Conservation (phyloP, 1,284 basidiomycete species). For the Ustilago xerochloae region DNA sequence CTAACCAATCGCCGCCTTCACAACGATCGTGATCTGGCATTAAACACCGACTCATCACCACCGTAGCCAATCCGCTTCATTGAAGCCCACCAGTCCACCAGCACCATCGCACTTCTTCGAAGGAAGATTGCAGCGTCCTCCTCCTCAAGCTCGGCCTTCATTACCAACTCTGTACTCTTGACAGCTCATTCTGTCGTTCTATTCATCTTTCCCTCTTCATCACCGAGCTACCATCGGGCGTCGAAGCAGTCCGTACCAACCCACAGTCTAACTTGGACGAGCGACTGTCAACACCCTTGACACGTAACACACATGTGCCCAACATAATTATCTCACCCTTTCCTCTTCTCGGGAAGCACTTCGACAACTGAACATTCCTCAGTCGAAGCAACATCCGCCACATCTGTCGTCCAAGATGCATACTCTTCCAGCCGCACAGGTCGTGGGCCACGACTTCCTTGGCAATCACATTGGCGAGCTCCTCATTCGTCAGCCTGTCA, state of each 20-base stretch:
- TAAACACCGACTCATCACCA: no score
- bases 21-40: no score
- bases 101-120: no score
- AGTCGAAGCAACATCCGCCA: not conserved
- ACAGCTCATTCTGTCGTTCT: not conserved
- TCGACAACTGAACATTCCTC: not conserved
- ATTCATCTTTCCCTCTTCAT: not conserved
- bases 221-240: not conserved
- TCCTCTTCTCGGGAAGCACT: conserved; percentile 16
- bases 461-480: conserved; percentile 51
- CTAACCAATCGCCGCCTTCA: no score
- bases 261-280: not conserved
- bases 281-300: not conserved
- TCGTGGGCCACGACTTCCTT: conserved; percentile 43
- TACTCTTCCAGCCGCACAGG: conserved; percentile 26
- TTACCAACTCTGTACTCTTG: not conserved
- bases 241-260: not conserved
- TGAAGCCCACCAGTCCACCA: no score
- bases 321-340: conserved; percentile 1
- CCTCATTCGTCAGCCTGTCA: conserved; percentile 39
- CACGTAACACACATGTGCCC: conserved; percentile 22
- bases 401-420: conserved; percentile 35
- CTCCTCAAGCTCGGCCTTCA: not conserved
- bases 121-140: not conserved
- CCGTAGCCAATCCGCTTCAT: no score